These are phyloP conservation scores for Nicotiana paniculata DNA, from an alignment of 257 asterid species.

Conservation along the genomic window DNA sequence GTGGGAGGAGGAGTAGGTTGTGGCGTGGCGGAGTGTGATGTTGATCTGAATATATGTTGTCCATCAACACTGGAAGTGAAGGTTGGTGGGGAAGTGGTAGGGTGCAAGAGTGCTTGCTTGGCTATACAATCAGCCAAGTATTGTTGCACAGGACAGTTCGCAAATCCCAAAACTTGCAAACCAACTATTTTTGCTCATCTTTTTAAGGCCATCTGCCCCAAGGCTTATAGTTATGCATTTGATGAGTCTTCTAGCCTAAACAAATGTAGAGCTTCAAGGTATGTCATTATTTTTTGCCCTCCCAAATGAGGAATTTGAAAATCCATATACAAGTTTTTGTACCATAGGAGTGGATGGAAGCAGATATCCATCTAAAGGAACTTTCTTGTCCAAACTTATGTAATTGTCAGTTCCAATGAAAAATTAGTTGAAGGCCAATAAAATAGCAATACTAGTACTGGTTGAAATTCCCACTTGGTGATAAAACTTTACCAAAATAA, in stretches of 20 bases:
- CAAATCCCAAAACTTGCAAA: conserved; percentile 60
- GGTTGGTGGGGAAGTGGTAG: conserved; percentile 59
- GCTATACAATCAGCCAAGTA: conserved; percentile 82
- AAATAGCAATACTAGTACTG: background rate
- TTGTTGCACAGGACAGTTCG: conserved; percentile 79
- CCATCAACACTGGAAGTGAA: conserved; percentile 84
- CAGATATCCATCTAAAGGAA: background rate
- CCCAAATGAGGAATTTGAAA: conserved; percentile 27
- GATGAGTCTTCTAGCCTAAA: conserved; percentile 85
- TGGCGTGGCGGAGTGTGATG: conserved; percentile 75
- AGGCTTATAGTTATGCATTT: conserved; percentile 82
- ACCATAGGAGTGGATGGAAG: background rate
- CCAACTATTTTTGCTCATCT: conserved; percentile 68
- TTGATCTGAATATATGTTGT: conserved; percentile 68
- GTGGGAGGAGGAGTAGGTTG: conserved; percentile 89
- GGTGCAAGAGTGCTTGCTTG: conserved; percentile 91
- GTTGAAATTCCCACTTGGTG: background rate
- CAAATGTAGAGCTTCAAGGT: conserved; percentile 71
- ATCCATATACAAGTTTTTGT: background rate
- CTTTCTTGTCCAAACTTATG: background rate
- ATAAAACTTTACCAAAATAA: background rate
- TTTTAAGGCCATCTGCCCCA: conserved; percentile 92
- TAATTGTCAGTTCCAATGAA: background rate
- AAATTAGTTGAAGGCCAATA: background rate
- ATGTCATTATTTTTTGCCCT: conserved; percentile 86